Base-by-base conservation (phyloP, 2,329 filamentous ascomycete species). In the Colletotrichum simmondsii region DNA sequence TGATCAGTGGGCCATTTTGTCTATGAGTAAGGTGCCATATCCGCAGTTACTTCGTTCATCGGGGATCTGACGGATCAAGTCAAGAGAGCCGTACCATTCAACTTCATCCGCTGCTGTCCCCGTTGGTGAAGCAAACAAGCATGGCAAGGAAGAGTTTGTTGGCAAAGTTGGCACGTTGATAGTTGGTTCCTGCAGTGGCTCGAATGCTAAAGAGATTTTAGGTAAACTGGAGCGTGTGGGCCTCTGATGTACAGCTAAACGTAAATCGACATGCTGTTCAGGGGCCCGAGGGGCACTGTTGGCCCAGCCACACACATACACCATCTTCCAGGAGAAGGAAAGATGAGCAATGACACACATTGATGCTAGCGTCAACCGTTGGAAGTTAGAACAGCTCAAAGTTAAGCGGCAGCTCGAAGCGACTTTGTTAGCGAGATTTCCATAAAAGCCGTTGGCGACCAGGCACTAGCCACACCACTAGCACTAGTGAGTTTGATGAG, bases 221-320 rank as follows among this genome's bases (percentile, higher is more conserved):
- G 16, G 26, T 37, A 49, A 57, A 61, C 16, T 30, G 26, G 62
- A 60, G 56, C 46, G 6, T 14, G 42, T 54, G 30, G 62, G 30
- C 62, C 62, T 26, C 24, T 60, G 62, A 60, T 46, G 53, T 32
- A 49, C 67, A 54, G 54, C 42, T 54, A 59, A 16, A 70, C 2
- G 5, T 1, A 35, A 35, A 35, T 35, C 32, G 11, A 12, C 32
- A 12, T 35, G 32, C 11, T 35, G 11, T 35, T 35, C 32, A 35
- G 32, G 32, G 32, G 22, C 37, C 3, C 37, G 16, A 19, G 37
- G 37, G 37, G 14, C 37, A 19, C 1, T 19, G 37, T 42, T 42
- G 37, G 32, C 32, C 32, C 24, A 24, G 14, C 30, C n/a, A 28
- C 16, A 42, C 59, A 46, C n/a, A 28, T 10, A 42, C 59, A 53